phyloP scores from a whole-genome alignment of 23 red algal genomes.

The Gracilaria gracilis region DNA sequence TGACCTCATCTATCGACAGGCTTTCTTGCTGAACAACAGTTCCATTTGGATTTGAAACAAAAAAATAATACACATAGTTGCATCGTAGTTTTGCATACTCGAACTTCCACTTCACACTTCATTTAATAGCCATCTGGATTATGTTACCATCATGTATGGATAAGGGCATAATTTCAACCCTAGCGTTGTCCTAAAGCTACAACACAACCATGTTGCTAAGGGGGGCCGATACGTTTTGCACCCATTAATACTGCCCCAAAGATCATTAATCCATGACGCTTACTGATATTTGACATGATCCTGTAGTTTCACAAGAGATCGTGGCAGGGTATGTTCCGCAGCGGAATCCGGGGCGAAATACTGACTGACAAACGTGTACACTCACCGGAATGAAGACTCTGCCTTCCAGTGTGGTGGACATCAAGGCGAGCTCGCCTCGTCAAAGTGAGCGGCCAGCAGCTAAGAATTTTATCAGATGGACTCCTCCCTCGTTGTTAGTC shows the following conservation, averaged over 20 bases:
- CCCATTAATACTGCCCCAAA: background rate
- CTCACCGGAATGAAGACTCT: background rate
- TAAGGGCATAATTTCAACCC: too few species aligned
- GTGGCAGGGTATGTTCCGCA: background rate
- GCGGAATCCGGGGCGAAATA: background rate
- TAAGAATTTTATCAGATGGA: too few species aligned
- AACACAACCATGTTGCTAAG: background rate
- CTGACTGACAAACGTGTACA: background rate
- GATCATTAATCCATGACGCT: background rate
- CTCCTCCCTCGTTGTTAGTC: too few species aligned
- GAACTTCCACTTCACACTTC: background rate
- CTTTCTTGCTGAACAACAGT: background rate
- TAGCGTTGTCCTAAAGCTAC: too few species aligned
- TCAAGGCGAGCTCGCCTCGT: background rate
- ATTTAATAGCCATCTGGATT: background rate
- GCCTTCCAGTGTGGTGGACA: background rate
- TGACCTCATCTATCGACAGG: too few species aligned
- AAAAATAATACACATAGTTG: background rate
- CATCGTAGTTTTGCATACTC: background rate
- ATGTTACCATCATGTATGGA: background rate
- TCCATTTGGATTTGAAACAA: background rate
- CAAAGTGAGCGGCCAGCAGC: background rate
- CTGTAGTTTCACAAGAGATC: background rate
- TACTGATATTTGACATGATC: background rate
- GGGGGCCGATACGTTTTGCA: background rate